A percentile compares a stretch with the other conserved stretches of the same genome.
Conservation (phyloP, 495 filamentous ascomycete genomes). For the Penicillium antarcticum region DNA sequence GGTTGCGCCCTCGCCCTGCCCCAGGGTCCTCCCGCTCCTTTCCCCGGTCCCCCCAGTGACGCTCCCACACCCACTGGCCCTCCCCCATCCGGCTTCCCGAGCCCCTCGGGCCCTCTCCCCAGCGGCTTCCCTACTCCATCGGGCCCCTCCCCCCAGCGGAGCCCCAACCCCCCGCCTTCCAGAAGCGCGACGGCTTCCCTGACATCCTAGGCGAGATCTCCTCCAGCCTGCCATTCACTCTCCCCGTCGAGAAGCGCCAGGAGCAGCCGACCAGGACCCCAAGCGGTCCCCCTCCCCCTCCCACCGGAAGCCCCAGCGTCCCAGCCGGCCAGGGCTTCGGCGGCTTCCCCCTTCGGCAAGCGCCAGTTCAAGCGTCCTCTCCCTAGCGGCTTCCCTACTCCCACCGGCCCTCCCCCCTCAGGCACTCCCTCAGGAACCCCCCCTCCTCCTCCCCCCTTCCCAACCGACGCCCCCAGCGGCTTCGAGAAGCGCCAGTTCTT, state of each 20-base stretch:
- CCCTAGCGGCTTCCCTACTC: neutral
- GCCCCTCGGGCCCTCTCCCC: neutral
- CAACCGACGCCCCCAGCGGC: neutral
- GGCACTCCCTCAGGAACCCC: neutral
- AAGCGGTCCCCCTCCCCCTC: no score
- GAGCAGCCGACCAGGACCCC: no score
- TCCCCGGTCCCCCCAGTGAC: neutral
- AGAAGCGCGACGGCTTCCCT: no score
- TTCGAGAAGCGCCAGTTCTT: neutral
- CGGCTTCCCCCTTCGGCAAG: neutral
- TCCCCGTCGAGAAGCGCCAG: no score
- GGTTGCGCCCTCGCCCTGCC: constrained; percentile 27
- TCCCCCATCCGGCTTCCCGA: neutral
- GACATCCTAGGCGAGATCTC: no score
- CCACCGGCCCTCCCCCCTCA: neutral
- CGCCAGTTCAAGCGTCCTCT: neutral
- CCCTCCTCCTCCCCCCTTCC: neutral
- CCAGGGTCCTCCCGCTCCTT: constrained; percentile 6
- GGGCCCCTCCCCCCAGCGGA: constrained; percentile 1
- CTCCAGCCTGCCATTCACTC: no score
- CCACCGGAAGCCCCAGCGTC: no score
- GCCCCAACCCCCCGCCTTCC: no score
- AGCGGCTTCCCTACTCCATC: neutral
- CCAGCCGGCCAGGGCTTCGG: no score
- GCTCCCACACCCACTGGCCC: constrained; percentile 1